These are phyloP conservation scores for Rhodosporidiobolus odoratus DNA, from an alignment of 768 basidiomycete genomes.

Conservation along the genomic window DNA sequence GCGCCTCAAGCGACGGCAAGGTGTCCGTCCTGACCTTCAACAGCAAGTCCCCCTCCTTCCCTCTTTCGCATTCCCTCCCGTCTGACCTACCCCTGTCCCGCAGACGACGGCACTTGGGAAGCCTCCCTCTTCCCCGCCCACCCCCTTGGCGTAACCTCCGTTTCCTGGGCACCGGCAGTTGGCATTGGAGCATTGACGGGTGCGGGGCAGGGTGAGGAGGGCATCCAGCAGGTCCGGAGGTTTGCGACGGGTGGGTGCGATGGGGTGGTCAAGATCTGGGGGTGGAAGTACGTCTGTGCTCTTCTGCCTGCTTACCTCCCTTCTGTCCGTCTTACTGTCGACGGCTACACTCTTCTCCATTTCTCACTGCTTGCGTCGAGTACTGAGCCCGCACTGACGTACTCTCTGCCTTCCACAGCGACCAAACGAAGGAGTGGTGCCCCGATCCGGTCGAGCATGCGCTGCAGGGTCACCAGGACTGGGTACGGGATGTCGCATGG, in stretches of 20 bases:
- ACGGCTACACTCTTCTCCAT: not conserved
- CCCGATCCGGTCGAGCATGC: slow-evolving; percentile 74
- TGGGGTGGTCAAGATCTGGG: slow-evolving; percentile 91
- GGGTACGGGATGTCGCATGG: slow-evolving; percentile 99
- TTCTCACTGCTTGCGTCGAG: not conserved
- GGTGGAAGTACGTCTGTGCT: slow-evolving; percentile 51
- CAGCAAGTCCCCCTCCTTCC: slow-evolving; percentile 55
- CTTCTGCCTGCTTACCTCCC: not conserved
- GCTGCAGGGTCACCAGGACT: slow-evolving; percentile 88
- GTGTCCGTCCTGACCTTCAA: slow-evolving; percentile 94
- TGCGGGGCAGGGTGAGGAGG: slow-evolving; percentile 11
- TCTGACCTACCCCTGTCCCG: no score
- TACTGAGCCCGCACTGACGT: no score
- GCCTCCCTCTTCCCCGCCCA: slow-evolving; percentile 93
- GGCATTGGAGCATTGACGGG: slow-evolving; percentile 51
- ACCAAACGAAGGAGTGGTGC: slow-evolving; percentile 79
- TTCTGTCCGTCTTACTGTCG: no score
- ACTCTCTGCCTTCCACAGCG: slow-evolving; percentile 50
- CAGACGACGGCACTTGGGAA: slow-evolving; percentile 95
- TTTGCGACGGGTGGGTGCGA: slow-evolving; percentile 96
- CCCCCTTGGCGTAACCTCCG: slow-evolving; percentile 91
- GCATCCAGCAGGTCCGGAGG: slow-evolving; percentile 63
- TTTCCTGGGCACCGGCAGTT: slow-evolving; percentile 93
- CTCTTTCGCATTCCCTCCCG: not conserved
- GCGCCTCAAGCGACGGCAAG: slow-evolving; percentile 94